These are phyloP conservation scores for Dryadomyces quercus-mongolicae DNA, from an alignment of 2,329 filamentous ascomycete genomes.

Conservation along the genomic window DNA sequence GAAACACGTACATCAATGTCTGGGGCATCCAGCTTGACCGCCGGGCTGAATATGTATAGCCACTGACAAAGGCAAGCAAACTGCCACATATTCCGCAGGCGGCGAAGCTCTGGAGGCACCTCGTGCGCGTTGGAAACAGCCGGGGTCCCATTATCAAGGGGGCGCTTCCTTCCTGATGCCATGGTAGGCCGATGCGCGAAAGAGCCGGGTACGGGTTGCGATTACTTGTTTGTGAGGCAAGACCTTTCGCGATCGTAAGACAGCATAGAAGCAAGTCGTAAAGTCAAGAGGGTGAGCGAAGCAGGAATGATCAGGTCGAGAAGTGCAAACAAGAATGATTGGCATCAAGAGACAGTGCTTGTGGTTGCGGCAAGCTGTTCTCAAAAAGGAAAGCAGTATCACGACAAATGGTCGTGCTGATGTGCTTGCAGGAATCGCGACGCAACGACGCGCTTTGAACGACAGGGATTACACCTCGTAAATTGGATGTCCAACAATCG, in stretches of 20 bases:
- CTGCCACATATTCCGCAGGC: slow-evolving; percentile 82
- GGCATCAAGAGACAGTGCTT: not conserved
- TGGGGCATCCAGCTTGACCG: slow-evolving; percentile 78
- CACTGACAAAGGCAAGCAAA: slow-evolving; percentile 92
- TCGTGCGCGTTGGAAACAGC: slow-evolving; percentile 13
- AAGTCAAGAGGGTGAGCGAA: not conserved
- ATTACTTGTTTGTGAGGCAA: not conserved
- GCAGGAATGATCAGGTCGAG: not conserved
- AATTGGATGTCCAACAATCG: not conserved
- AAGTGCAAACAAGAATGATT: not conserved
- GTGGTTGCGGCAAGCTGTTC: not conserved
- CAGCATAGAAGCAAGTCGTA: not conserved
- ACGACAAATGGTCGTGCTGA: not conserved
- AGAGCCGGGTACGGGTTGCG: not conserved
- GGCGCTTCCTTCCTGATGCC: slow-evolving; percentile 8
- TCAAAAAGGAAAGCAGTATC: not conserved
- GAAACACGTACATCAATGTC: slow-evolving; percentile 64
- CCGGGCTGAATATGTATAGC: slow-evolving; percentile 80
- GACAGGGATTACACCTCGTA: not conserved
- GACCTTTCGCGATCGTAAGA: not conserved
- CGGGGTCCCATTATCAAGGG: slow-evolving; percentile 23
- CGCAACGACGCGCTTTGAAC: not conserved
- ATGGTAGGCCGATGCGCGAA: slow-evolving; percentile 1
- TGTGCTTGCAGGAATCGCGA: not conserved
- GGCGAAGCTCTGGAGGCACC: slow-evolving; percentile 15